phyloP scores from a whole-genome alignment of 192 early-diverging fungal genomes.

The Spizellomyces punctatus region DNA sequence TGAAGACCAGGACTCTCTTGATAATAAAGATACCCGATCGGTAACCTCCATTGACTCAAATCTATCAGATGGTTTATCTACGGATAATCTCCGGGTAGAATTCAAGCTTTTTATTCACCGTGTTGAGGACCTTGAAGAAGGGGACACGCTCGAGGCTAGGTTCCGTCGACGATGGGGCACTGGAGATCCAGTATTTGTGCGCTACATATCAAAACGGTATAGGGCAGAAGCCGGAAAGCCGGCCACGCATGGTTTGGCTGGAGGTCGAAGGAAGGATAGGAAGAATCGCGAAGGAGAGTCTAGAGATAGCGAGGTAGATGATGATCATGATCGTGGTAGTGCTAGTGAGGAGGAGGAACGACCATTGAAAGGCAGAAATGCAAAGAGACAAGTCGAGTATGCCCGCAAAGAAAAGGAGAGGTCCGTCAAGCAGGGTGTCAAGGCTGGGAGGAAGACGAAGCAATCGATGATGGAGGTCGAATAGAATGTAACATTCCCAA shows the following conservation, averaged over 20 bases:
- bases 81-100: constrained; percentile 12
- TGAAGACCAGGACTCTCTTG: constrained; percentile 2
- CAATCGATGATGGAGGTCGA: background rate
- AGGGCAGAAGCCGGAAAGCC: constrained; percentile 18
- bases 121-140: constrained; percentile 33
- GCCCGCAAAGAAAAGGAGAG: constrained; percentile 49
- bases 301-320: constrained; percentile 3
- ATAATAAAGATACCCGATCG: constrained; percentile 11
- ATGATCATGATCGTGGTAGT: constrained; percentile 15
- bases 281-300: background rate
- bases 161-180: constrained; percentile 33
- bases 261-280: constrained; percentile 19
- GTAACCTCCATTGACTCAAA: background rate
- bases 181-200: constrained; percentile 37
- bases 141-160: background rate
- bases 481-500: background rate
- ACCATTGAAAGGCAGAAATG: constrained; percentile 9
- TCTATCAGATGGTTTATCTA: background rate
- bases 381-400: constrained; percentile 27
- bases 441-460: constrained; percentile 42
- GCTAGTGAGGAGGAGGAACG: background rate
- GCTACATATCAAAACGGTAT: constrained; percentile 42
- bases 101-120: constrained; percentile 34
- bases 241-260: constrained; percentile 15
- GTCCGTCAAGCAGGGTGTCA: constrained; percentile 36